Percentiles rank a stretch among this genome's conserved stretches.
Evolutionary conservation across 1,284 basidiomycete species (phyloP).

Genomic region (Mrakiaceae sp.): DNA sequence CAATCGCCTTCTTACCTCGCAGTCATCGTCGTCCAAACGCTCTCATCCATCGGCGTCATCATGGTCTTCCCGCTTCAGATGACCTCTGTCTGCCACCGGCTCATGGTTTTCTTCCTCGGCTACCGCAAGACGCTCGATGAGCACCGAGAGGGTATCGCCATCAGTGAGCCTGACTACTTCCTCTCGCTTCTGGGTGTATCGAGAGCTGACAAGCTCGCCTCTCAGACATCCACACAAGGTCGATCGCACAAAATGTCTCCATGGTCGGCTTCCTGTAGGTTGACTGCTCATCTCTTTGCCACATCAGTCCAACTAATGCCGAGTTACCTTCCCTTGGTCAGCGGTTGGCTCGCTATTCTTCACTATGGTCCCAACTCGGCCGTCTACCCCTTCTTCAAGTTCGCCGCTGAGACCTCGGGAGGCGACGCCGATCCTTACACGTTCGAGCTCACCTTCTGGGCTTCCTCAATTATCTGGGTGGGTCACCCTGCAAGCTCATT

Average conservation of each 20-base stretch:
- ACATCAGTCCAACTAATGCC: neutral
- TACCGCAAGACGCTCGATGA: conserved; percentile 41
- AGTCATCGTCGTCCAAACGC: conserved; percentile 41
- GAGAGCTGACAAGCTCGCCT: neutral
- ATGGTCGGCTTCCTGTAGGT: conserved; percentile 34
- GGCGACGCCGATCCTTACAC: conserved; percentile 40
- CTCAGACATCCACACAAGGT: conserved; percentile 40
- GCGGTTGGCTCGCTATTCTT: conserved; percentile 24
- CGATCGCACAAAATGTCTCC: conserved; percentile 43
- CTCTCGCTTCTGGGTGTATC: neutral
- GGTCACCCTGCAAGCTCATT: conserved; percentile 12
- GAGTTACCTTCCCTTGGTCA: neutral
- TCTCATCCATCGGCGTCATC: conserved; percentile 42
- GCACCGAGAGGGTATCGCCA: conserved; percentile 39
- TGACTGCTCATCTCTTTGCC: neutral
- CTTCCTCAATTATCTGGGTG: conserved; percentile 43
- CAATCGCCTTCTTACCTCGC: conserved; percentile 28
- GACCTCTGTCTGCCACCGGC: conserved; percentile 36
- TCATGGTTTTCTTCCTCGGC: conserved; percentile 37
- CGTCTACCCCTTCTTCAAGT: conserved; percentile 47
- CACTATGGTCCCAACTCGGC: conserved; percentile 40
- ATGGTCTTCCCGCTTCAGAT: conserved; percentile 45
- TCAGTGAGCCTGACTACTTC: conserved; percentile 23
- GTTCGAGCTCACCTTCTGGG: conserved; percentile 43
- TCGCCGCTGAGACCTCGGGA: conserved; percentile 29